phyloP scores from a whole-genome alignment of 306 rosid genomes.

The Castanospermum australe region DNA sequence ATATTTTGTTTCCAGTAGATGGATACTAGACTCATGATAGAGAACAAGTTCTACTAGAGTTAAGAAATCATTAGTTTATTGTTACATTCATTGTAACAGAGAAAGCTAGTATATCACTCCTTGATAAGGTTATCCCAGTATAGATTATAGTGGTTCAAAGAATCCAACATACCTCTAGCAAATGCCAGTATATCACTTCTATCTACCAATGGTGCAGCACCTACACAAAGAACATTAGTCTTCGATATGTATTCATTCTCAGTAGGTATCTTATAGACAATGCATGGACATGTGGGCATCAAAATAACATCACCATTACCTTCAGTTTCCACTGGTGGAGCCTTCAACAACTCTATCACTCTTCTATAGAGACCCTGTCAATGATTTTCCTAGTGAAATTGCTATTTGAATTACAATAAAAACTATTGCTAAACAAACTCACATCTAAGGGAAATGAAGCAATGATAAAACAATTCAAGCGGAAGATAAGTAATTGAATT shows the following conservation, averaged over 20 bases:
- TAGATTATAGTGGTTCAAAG: slow-evolving; percentile 16
- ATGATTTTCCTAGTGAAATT: background rate
- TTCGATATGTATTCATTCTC: background rate
- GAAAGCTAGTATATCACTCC: background rate
- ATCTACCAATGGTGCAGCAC: slow-evolving; percentile 40
- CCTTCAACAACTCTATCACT: slow-evolving; percentile 77
- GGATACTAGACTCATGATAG: background rate
- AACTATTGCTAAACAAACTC: background rate
- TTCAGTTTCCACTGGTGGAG: slow-evolving; percentile 52
- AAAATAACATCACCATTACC: slow-evolving; percentile 48
- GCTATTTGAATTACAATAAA: background rate
- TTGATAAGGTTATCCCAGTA: background rate
- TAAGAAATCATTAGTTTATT: background rate
- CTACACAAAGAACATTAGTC: slow-evolving; percentile 30
- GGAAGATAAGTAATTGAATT: background rate
- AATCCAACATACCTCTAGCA: slow-evolving; percentile 71
- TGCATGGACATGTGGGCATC: background rate
- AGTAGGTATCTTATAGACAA: background rate
- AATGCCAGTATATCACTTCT: slow-evolving; percentile 67
- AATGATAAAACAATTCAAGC: background rate
- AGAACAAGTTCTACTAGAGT: background rate
- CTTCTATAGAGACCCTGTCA: slow-evolving; percentile 85
- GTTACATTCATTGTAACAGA: background rate
- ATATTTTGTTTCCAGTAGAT: background rate
- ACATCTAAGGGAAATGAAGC: slow-evolving; percentile 5